phyloP scores from a whole-genome alignment of 371 early-diverging fungal species.

The Amoeboaphelidium occidentale region DNA sequence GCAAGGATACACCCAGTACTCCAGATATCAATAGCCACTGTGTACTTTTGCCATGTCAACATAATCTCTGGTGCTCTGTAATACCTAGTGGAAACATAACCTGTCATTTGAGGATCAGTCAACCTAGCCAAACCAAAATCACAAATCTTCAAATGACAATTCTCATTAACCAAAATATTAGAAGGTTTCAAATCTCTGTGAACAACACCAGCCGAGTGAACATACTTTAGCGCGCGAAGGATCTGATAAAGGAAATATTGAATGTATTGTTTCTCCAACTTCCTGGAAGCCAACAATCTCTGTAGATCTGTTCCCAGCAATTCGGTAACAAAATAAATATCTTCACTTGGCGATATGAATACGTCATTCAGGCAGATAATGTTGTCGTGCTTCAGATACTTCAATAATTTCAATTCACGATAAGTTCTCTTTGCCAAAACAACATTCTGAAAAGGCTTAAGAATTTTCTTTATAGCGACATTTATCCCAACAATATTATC shows the following conservation, averaged over 20 bases:
- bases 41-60: slow-evolving; percentile 85
- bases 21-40: slow-evolving; percentile 91
- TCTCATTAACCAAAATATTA: slow-evolving; percentile 81
- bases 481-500: slow-evolving; percentile 50
- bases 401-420: slow-evolving; percentile 71
- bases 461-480: slow-evolving; percentile 86
- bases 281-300: slow-evolving; percentile 57
- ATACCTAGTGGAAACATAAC: slow-evolving; percentile 91
- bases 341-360: slow-evolving; percentile 69
- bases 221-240: slow-evolving; percentile 30
- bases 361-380: slow-evolving; percentile 37
- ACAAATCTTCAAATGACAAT: slow-evolving; percentile 81
- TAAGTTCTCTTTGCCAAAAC: slow-evolving; percentile 78
- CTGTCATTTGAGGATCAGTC: slow-evolving; percentile 67
- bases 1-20: slow-evolving; percentile 93
- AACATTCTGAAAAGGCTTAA: slow-evolving; percentile 74
- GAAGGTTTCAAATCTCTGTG: slow-evolving; percentile 91
- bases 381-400: slow-evolving; percentile 66
- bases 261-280: slow-evolving; percentile 71
- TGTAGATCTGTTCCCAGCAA: slow-evolving; percentile 79
- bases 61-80: slow-evolving; percentile 98
- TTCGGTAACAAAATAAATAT: slow-evolving; percentile 84
- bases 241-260: slow-evolving; percentile 91
- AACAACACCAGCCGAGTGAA: slow-evolving; percentile 83
- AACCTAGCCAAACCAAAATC: slow-evolving; percentile 82